Percentiles rank a stretch among this genome's conserved stretches.
phyloP scores from a whole-genome alignment of 441 rosid genomes.

The Aleurites moluccanus region DNA sequence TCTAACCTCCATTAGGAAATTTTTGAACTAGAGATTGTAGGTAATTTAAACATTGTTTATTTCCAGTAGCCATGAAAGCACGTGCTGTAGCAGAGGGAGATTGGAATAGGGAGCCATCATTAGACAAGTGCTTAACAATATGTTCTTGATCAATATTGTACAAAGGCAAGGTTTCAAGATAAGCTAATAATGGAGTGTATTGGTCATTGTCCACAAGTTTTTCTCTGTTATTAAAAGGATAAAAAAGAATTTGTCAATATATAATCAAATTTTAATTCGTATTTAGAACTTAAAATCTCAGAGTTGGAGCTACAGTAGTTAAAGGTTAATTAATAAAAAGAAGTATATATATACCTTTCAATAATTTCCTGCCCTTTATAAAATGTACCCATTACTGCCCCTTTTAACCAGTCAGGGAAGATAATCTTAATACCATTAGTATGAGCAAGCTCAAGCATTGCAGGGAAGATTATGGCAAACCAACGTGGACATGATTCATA shows the following conservation, averaged over 20 bases:
- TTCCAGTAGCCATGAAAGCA: constrained; percentile 55
- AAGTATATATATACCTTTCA: constrained; percentile 24
- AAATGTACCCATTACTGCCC: constrained; percentile 27
- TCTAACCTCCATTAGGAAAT: constrained; percentile 46
- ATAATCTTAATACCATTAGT: constrained; percentile 34
- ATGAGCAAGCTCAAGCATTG: constrained; percentile 50
- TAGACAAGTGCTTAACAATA: constrained; percentile 28
- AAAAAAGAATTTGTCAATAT: no score
- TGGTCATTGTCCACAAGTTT: constrained; percentile 27
- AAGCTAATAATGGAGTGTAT: constrained; percentile 41
- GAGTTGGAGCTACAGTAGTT: no score
- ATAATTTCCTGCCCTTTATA: constrained; percentile 38
- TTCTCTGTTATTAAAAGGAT: constrained; percentile 29
- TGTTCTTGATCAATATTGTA: constrained; percentile 26
- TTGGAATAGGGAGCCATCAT: constrained; percentile 56
- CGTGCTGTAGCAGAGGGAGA: constrained; percentile 73
- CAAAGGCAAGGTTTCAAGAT: constrained; percentile 47
- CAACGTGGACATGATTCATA: constrained; percentile 42
- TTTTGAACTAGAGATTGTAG: constrained; percentile 42
- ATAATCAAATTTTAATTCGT: no score
- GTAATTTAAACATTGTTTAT: constrained; percentile 40
- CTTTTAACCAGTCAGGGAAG: constrained; percentile 21
- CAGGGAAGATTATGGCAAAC: constrained; percentile 50
- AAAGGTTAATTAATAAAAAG: no score
- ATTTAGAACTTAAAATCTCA: no score